A percentile compares a stretch with the other conserved stretches of the same genome.
These are phyloP conservation scores for Pistacia integerrima DNA, from an alignment of 345 rosid species.

Conservation along the genomic window DNA sequence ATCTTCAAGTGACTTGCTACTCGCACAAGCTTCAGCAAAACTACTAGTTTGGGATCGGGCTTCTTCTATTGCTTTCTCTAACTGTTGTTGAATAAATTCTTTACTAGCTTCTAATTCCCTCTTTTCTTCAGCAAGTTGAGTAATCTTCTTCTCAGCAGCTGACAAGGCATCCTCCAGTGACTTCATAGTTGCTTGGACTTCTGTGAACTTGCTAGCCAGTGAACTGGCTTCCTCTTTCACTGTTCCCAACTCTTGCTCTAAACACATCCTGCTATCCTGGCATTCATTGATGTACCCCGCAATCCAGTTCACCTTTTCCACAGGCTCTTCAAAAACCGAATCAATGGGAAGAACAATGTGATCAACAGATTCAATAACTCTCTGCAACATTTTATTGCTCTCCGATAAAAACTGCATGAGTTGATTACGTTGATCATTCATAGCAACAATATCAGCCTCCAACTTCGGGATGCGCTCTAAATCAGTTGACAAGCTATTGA, in stretches of 20 bases:
- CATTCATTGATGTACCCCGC: slow-evolving; percentile 53
- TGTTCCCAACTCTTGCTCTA: slow-evolving; percentile 54
- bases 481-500: slow-evolving; percentile 50
- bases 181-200: slow-evolving; percentile 45
- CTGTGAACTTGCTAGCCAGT: slow-evolving; percentile 50
- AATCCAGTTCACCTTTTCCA: slow-evolving; percentile 67
- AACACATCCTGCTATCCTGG: slow-evolving; percentile 47
- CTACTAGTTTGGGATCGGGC: slow-evolving; percentile 48
- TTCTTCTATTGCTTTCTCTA: slow-evolving; percentile 60
- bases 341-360: slow-evolving; percentile 50
- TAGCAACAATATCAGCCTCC: slow-evolving; percentile 61
- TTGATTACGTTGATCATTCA: slow-evolving; percentile 56
- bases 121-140: slow-evolving; percentile 55
- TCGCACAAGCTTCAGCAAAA: slow-evolving; percentile 50
- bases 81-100: slow-evolving; percentile 53
- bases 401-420: slow-evolving; percentile 58
- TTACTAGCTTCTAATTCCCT: slow-evolving; percentile 49
- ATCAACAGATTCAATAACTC: slow-evolving; percentile 54
- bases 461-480: slow-evolving; percentile 52
- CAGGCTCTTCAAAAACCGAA: slow-evolving; percentile 49
- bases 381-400: slow-evolving; percentile 55
- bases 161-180: slow-evolving; percentile 57
- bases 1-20: slow-evolving; percentile 64
- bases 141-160: slow-evolving; percentile 46
- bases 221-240: slow-evolving; percentile 47